Evolutionary conservation across 1,284 basidiomycete genomes (phyloP).

Genomic region (Ceratobasidium sp.): DNA sequence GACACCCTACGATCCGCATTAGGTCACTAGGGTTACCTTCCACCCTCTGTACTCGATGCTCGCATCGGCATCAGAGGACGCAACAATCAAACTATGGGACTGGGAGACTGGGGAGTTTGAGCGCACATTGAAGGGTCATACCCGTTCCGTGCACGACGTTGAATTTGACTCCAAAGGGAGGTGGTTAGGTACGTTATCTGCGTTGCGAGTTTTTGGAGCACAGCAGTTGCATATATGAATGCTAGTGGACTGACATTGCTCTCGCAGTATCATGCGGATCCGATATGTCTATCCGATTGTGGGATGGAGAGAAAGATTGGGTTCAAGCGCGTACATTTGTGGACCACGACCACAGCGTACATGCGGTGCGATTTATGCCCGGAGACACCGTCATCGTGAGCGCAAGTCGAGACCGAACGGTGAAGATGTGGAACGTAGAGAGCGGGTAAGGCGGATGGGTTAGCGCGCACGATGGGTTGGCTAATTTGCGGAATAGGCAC

Average conservation of each 20-base stretch:
- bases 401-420: conserved; percentile 88
- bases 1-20: conserved; percentile 42
- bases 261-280: conserved; percentile 85
- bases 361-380: conserved; percentile 84
- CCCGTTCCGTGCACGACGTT: conserved; percentile 87
- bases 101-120: conserved; percentile 97
- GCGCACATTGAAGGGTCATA: conserved; percentile 91
- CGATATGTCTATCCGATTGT: conserved; percentile 91
- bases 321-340: conserved; percentile 88
- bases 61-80: conserved; percentile 88
- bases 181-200: conserved; percentile 70
- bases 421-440: conserved; percentile 87
- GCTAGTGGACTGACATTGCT: conserved; percentile 28
- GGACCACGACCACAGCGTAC: conserved; percentile 93
- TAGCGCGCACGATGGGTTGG: not conserved
- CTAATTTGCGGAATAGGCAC: conserved; percentile 58
- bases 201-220: not conserved
- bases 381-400: conserved; percentile 86
- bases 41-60: conserved; percentile 88
- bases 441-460: conserved; percentile 70
- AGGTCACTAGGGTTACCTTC: conserved; percentile 81
- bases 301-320: conserved; percentile 91
- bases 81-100: conserved; percentile 93
- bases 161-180: conserved; percentile 90
- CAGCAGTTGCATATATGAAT: not conserved